A percentile compares a stretch with the other conserved stretches of the same genome.
Conservation (phyloP, 2,329 filamentous ascomycete species). For the Botrytis elliptica region DNA sequence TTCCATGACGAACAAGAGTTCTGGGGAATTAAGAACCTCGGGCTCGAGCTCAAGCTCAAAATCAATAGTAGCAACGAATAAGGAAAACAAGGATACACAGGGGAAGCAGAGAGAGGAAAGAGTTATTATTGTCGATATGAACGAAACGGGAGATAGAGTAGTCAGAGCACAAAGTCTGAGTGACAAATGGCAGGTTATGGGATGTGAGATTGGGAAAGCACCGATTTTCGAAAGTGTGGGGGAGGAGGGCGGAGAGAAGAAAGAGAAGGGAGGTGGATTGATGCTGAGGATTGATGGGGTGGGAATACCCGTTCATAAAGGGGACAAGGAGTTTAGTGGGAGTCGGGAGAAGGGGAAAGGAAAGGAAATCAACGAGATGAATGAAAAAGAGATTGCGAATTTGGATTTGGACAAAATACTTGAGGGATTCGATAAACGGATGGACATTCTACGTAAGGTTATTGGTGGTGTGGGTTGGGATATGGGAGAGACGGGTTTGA, state of each 20-base stretch:
- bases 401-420: slow-evolving; percentile 54
- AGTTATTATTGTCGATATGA: slow-evolving; percentile 57
- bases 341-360: slow-evolving; percentile 16
- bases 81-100: slow-evolving; percentile 6
- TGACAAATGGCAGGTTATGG: slow-evolving; percentile 67
- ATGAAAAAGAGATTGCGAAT: slow-evolving; percentile 26
- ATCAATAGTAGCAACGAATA: neutral
- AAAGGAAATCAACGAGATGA: slow-evolving; percentile 14
- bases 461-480: slow-evolving; percentile 41
- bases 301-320: slow-evolving; percentile 27
- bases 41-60: neutral
- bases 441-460: slow-evolving; percentile 54
- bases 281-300: slow-evolving; percentile 64
- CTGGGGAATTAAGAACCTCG: neutral
- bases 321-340: slow-evolving; percentile 12
- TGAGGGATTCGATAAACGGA: slow-evolving; percentile 57
- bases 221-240: slow-evolving; percentile 59
- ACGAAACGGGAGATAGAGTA: slow-evolving; percentile 53
- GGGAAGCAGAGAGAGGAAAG: slow-evolving; percentile 38
- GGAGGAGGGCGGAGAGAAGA: slow-evolving; percentile 35
- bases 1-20: slow-evolving; percentile 2
- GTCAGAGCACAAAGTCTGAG: slow-evolving; percentile 70
- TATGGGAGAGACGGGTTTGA: neutral
- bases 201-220: slow-evolving; percentile 53
- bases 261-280: slow-evolving; percentile 39